Conservation (phyloP, 2,329 filamentous ascomycete genomes). For the Aureobasidium uvarum region DNA sequence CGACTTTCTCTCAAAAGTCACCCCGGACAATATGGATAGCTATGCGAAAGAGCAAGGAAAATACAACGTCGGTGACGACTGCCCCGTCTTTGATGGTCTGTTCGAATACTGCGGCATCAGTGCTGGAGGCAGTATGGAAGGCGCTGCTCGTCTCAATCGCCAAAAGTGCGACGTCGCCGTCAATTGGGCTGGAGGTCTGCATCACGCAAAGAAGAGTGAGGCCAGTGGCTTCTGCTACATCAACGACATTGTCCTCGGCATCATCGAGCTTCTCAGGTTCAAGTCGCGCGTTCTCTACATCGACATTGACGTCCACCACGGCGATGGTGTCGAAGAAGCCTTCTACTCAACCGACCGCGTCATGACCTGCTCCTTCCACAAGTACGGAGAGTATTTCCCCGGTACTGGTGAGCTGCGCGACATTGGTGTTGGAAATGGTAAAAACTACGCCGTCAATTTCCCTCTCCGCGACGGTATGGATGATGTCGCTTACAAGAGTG, state of each 20-base stretch:
- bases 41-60: conserved; percentile 87
- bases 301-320: conserved; percentile 66
- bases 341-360: conserved; percentile 70
- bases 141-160: conserved; percentile 64
- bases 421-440: conserved; percentile 65
- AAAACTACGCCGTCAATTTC: conserved; percentile 68
- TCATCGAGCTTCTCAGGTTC: conserved; percentile 62
- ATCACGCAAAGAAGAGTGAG: conserved; percentile 52
- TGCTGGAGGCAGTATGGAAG: conserved; percentile 68
- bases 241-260: conserved; percentile 64
- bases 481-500: conserved; percentile 62
- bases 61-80: conserved; percentile 64
- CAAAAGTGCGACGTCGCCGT: conserved; percentile 66
- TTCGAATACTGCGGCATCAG: conserved; percentile 71
- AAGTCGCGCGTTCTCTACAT: conserved; percentile 65
- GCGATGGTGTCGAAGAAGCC: conserved; percentile 68
- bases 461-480: conserved; percentile 68
- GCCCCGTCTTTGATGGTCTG: conserved; percentile 66
- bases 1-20: conserved; percentile 78
- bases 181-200: conserved; percentile 52
- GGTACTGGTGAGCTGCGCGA: conserved; percentile 67
- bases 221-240: conserved; percentile 51
- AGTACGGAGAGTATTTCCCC: conserved; percentile 70
- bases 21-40: conserved; percentile 96
- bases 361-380: conserved; percentile 71